Evolutionary conservation across 139 green algal genomes (phyloP), one percentile per base, ranked within the genome.

Genomic region (Dunaliella primolecta): DNA sequence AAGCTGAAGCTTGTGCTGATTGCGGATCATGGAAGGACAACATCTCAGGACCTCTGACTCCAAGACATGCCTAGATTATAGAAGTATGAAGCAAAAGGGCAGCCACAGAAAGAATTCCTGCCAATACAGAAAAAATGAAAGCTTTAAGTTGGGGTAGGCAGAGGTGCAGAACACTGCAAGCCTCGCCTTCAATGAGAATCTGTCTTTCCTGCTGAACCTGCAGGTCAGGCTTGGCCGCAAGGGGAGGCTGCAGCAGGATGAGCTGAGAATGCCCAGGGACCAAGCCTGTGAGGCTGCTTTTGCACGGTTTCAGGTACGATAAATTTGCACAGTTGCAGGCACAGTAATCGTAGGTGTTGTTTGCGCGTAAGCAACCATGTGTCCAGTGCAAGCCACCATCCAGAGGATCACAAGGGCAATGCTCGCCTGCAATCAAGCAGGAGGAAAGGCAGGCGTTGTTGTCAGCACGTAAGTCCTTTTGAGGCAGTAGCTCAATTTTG

Each of bases 231-330:
- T 55, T 29, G 89, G 89, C 29, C 46, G 85, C 2, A 85, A 83
- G 30, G 89, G 87, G 29, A 81, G 81, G 2, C 79, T 93, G 37
- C 72, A 77, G 34, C 80, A 89, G 25, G 80, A 88, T 32, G 89
- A 91, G 55, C 88, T 94, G 64, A 87, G 86, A n/a, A 90, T 94
- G 86, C 91, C 89, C 0, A 33, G 37, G 0, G 36, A 83, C 24
- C 91, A 94, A 82, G 81, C 86, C 0, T 83, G 89, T 21, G 91
- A 93, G 36, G 36, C 80, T 0, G 87, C 83, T 1, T 82, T 81
- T 0, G n/a, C 83, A 23, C n/a, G 83, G 34, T 92, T 94, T 36
- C 35, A 83, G 32, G 74, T 91, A 85, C 82, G 89, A 90, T 2
- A n/a, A 36, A 23, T 81, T 78, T 2, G 46, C 83, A 64, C 34